phyloP scores from a whole-genome alignment of 306 rosid genomes.

The Spatholobus suberectus region DNA sequence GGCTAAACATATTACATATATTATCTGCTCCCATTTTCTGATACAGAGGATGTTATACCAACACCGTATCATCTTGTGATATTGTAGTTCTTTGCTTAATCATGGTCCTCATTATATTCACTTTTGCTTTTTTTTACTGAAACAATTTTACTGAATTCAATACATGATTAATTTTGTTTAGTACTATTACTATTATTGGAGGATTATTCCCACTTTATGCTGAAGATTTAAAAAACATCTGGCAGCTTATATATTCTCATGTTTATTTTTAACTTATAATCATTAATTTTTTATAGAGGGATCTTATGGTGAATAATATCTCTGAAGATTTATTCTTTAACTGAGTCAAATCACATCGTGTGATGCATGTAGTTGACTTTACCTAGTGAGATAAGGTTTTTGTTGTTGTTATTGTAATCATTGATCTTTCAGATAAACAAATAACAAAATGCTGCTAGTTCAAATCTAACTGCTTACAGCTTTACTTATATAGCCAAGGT shows the following conservation, averaged over 20 bases:
- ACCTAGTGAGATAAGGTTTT: too few relatives aligned
- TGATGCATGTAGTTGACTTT: too few relatives aligned
- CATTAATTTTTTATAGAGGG: too few relatives aligned
- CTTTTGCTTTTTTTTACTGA: neutral
- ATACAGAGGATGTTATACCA: slow-evolving; percentile 7
- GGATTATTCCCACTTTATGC: neutral
- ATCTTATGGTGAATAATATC: too few relatives aligned
- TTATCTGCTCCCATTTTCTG: slow-evolving; percentile 31
- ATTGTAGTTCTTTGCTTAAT: slow-evolving; percentile 10
- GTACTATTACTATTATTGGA: neutral
- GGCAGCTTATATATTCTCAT: neutral
- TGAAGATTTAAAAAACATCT: neutral
- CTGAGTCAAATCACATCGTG: too few relatives aligned
- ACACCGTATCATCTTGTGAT: neutral
- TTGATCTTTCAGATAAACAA: slow-evolving; percentile 20
- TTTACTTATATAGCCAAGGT: neutral
- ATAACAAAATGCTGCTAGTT: neutral
- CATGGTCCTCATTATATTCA: neutral
- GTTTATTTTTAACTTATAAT: neutral
- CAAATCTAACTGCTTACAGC: neutral
- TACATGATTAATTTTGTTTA: neutral
- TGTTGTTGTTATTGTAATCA: too few relatives aligned
- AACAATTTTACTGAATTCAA: slow-evolving; percentile 3
- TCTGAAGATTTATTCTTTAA: too few relatives aligned
- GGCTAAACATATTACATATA: neutral